Evolutionary conservation across 1,139 yeast species (phyloP), one percentile per base, ranked within the genome.

Genomic region (Komagataea norvegica): DNA sequence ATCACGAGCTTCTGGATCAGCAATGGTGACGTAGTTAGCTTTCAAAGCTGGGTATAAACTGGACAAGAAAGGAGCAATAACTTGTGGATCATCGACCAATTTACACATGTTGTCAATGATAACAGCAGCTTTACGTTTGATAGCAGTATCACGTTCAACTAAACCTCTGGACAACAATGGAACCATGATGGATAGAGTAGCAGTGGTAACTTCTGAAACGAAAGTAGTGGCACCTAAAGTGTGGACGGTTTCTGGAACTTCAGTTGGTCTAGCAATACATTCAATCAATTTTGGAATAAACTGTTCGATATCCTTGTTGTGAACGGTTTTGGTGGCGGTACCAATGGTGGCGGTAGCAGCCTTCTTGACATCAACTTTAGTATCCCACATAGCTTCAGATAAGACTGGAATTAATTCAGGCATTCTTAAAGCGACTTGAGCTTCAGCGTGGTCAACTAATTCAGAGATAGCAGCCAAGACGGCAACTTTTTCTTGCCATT

Each of bases 311-410:
- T 91, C 98, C 82, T 91, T 91, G 89, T 91, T 91, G 71, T 91
- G 95, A 61, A 91, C 91, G 62, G 97, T 88, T 68, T 88, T 93
- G 59, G 98, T 91, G 56, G 95, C 82, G 73, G 87, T 86, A 69
- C 89, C 78, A 79, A 91, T 88, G 67, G 97, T 87, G 60, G 80
- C 81, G 60, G 94, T 84, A 55, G 98, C 96, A 64, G 93, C 95
- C 59, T 77, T 80, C 83, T 91, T 91, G 66, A 91, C 97, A 65
- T 91, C 97, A 70, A 79, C 77, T 81, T 91, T 91, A 72, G 98
- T 91, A 70, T 91, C 98, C 98, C 98, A 91, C 97, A 91, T 91
- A 59, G 96, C 86, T 76, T 91, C 98, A 55, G 98, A 91, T 62
- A 91, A 76, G 54, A 84, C 93, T 68, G 98, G 98, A 61, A 91